Percentiles rank a stretch among this genome's conserved stretches.
Evolutionary conservation across 192 early-diverging fungal species (phyloP).

Genomic region (Backusella mclennaniae): DNA sequence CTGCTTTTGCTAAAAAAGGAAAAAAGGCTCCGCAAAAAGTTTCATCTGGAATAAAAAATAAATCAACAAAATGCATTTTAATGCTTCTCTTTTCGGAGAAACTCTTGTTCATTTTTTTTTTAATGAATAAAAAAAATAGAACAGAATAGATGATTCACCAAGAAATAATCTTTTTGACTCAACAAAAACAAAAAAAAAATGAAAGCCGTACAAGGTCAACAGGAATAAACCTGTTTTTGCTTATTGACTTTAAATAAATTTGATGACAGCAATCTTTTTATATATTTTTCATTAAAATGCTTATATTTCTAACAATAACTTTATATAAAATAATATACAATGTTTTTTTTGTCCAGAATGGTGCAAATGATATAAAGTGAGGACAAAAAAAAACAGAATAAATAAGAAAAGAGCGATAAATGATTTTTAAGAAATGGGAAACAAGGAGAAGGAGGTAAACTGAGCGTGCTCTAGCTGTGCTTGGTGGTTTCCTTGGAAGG

Average conservation of each 20-base stretch:
- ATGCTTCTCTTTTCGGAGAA: background rate
- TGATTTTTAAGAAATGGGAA: background rate
- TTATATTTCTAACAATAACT: background rate
- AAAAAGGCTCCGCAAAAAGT: background rate
- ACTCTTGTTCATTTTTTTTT: background rate
- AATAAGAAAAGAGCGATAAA: background rate
- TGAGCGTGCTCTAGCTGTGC: background rate
- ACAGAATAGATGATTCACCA: background rate
- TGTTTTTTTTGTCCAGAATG: background rate
- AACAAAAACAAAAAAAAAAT: too few species aligned
- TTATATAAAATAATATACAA: background rate
- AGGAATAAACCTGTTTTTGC: background rate
- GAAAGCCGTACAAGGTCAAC: background rate
- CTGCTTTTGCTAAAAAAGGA: background rate
- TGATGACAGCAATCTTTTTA: background rate
- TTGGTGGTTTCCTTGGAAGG: slow-evolving; percentile 19
- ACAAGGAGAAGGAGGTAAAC: background rate
- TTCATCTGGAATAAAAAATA: background rate
- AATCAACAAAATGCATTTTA: background rate
- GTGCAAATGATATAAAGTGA: background rate
- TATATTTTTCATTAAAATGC: too few species aligned
- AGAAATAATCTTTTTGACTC: too few species aligned
- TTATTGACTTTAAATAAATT: background rate
- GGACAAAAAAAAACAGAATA: background rate
- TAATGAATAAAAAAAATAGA: background rate